Conservation (phyloP, 129 eudicot species). For the Ambrosia artemisiifolia region DNA sequence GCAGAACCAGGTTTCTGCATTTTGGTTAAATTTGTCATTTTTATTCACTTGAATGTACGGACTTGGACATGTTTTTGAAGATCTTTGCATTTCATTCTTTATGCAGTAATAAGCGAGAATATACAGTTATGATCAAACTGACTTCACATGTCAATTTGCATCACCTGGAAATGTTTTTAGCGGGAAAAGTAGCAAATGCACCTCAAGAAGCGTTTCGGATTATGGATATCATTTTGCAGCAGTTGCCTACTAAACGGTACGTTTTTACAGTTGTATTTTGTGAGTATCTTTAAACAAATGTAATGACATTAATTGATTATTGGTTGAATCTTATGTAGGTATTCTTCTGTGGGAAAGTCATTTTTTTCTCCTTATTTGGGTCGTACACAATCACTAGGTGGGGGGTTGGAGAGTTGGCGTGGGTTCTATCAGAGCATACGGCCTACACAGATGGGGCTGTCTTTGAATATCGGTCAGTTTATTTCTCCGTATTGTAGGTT, state of each 20-base stretch:
- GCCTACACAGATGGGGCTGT: constrained; percentile 95
- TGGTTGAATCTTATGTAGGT: constrained; percentile 38
- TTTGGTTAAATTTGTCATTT: neutral
- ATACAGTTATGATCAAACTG: constrained; percentile 75
- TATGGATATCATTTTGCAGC: constrained; percentile 88
- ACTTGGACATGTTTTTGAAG: neutral
- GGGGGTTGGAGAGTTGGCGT: constrained; percentile 92
- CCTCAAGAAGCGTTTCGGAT: constrained; percentile 96
- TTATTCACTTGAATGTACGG: neutral
- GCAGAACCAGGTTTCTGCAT: constrained; percentile 48
- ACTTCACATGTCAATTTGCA: constrained; percentile 87
- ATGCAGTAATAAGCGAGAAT: constrained; percentile 72
- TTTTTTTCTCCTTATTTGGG: constrained; percentile 82
- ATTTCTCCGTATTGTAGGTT: neutral
- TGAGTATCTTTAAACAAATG: neutral
- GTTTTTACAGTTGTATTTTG: neutral
- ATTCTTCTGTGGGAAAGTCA: constrained; percentile 76
- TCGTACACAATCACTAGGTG: constrained; percentile 76
- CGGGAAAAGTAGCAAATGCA: constrained; percentile 88
- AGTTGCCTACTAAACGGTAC: constrained; percentile 73
- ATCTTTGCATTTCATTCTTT: neutral
- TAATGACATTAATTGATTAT: neutral
- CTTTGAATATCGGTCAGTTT: constrained; percentile 67
- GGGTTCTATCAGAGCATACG: constrained; percentile 96
- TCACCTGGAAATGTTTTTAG: constrained; percentile 72